Conservation (phyloP, 495 filamentous ascomycete species). For the Beverwykella pulmonaria region DNA sequence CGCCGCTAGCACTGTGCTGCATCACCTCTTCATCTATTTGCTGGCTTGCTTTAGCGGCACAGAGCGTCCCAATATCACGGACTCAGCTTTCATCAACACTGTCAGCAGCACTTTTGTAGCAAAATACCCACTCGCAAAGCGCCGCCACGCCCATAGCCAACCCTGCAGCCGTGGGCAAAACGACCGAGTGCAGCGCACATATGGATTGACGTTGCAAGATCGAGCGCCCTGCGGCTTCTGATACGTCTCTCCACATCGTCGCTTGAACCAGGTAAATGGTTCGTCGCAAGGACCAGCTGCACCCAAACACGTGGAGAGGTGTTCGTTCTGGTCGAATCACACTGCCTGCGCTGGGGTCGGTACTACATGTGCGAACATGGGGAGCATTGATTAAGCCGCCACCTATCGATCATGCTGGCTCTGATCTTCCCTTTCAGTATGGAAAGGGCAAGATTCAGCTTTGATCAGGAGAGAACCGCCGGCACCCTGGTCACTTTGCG, state of each 20-base stretch:
- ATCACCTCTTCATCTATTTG: conserved; percentile 7
- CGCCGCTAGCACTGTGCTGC: conserved; percentile 13
- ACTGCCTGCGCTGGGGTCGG: not conserved
- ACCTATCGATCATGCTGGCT: conserved; percentile 11
- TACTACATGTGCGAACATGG: conserved; percentile 11
- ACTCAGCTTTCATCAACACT: conserved; percentile 12
- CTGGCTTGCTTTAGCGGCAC: conserved; percentile 6
- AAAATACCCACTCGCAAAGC: not conserved
- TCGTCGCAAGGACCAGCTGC: conserved; percentile 16
- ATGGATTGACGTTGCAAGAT: conserved; percentile 1
- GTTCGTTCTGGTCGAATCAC: conserved; percentile 21
- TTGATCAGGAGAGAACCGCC: not conserved
- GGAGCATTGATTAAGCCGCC: conserved; percentile 21
- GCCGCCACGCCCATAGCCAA: not conserved
- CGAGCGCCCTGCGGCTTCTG: conserved; percentile 11
- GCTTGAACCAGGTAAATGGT: conserved; percentile 17
- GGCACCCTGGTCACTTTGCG: not conserved
- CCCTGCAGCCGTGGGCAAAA: not conserved
- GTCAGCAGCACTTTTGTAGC: conserved; percentile 2
- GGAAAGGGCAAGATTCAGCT: not conserved
- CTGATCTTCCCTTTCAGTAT: conserved; percentile 1
- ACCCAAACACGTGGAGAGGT: conserved; percentile 26
- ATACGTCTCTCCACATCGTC: conserved; percentile 21
- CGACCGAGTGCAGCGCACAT: conserved; percentile 6
- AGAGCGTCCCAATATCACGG: conserved; percentile 16